These are phyloP conservation scores for Mycena metata DNA, from an alignment of 768 basidiomycete genomes.

Conservation along the genomic window DNA sequence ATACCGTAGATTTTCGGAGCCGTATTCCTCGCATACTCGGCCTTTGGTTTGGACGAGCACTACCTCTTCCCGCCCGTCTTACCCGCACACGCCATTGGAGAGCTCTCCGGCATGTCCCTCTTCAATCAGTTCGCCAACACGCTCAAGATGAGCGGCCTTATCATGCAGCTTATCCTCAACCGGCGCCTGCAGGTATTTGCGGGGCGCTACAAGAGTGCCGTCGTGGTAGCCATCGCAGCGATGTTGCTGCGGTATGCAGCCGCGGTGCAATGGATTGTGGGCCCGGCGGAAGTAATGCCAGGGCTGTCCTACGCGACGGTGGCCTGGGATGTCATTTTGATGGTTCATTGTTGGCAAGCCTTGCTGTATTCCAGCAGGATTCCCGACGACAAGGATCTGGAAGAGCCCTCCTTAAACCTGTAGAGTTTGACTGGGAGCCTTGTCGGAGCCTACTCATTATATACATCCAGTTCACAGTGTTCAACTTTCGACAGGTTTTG, in stretches of 20 bases:
- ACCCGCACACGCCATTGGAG: too few relatives aligned
- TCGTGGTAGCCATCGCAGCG: not conserved
- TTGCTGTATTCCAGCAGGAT: constrained; percentile 19
- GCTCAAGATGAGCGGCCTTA: not conserved
- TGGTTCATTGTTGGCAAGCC: constrained; percentile 14
- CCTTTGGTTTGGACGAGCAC: too few relatives aligned
- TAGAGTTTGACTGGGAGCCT: too few relatives aligned
- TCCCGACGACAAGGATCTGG: not conserved
- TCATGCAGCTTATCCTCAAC: constrained; percentile 19
- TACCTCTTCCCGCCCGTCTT: too few relatives aligned
- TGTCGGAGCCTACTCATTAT: too few relatives aligned
- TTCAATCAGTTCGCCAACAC: not conserved
- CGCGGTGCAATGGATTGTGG: not conserved
- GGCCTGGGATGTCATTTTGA: not conserved
- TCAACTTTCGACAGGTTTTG: too few relatives aligned
- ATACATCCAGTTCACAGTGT: too few relatives aligned
- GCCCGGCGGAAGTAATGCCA: constrained; percentile 2
- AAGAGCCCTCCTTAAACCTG: too few relatives aligned
- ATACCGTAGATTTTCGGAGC: too few relatives aligned
- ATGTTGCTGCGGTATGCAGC: not conserved
- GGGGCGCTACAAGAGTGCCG: constrained; percentile 3
- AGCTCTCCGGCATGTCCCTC: too few relatives aligned
- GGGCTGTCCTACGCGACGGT: not conserved
- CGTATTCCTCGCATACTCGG: too few relatives aligned
- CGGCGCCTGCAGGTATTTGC: constrained; percentile 9